Conservation (phyloP, 1,284 basidiomycete genomes). For the Pseudozyma sp. region DNA sequence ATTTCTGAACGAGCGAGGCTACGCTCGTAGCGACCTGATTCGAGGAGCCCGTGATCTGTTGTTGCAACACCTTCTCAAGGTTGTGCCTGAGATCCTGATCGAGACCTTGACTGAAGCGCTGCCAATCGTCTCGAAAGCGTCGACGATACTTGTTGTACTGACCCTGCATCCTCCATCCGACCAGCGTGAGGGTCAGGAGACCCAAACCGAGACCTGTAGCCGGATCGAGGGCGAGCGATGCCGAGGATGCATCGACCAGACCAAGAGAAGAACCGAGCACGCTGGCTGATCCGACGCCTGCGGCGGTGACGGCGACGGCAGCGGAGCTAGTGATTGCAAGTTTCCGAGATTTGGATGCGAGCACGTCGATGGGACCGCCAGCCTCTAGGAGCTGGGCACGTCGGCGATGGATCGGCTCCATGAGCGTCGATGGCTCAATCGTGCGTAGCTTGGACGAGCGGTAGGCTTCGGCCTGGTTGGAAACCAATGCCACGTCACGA, state of each 20-base stretch:
- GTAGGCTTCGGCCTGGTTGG: constrained; percentile 44
- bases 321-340: constrained; percentile 41
- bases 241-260: constrained; percentile 27
- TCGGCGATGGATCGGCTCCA: constrained; percentile 50
- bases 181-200: constrained; percentile 56
- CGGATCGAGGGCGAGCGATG: constrained; percentile 52
- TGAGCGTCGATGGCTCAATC: constrained; percentile 46
- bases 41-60: constrained; percentile 29
- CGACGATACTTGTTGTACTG: constrained; percentile 62
- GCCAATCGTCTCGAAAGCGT: constrained; percentile 67
- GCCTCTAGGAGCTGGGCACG: constrained; percentile 50
- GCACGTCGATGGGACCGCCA: constrained; percentile 51
- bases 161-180: constrained; percentile 67
- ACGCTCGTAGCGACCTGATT: constrained; percentile 24
- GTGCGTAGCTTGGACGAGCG: constrained; percentile 37
- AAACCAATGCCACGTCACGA: constrained; percentile 41
- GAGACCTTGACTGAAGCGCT: constrained; percentile 49
- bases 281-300: constrained; percentile 40
- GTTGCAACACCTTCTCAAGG: constrained; percentile 20
- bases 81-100: constrained; percentile 54
- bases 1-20: constrained; percentile 5
- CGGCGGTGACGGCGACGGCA: constrained; percentile 35
- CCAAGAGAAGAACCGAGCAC: constrained; percentile 41
- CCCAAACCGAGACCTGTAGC: constrained; percentile 61
- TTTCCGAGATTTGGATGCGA: constrained; percentile 47